A percentile compares a stretch with the other conserved stretches of the same genome.
Evolutionary conservation across 148 eudicot species (phyloP).

Genomic region (Rhododendron griersonianum): DNA sequence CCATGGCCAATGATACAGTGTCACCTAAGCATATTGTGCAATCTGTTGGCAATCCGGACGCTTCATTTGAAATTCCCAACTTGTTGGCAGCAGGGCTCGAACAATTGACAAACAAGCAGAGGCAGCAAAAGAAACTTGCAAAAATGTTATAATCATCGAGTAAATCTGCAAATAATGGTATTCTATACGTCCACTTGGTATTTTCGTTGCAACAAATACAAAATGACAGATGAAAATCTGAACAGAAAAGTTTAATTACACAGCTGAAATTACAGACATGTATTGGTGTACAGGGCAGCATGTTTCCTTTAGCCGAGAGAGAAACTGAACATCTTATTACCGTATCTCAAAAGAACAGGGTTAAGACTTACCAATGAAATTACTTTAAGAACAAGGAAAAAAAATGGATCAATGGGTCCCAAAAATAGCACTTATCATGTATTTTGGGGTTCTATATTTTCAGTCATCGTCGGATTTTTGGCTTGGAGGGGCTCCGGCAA

Average conservation of each 20-base stretch:
- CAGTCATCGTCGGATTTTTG: constrained; percentile 42
- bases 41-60: too few species aligned
- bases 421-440: constrained; percentile 12
- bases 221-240: neutral
- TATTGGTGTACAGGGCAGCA: neutral
- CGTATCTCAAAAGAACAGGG: constrained; percentile 21
- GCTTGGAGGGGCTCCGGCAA: constrained; percentile 67
- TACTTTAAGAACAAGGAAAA: neutral
- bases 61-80: neutral
- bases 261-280: constrained; percentile 4
- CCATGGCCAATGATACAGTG: too few species aligned
- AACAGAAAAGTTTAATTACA: neutral
- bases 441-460: constrained; percentile 9
- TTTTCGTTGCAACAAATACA: neutral
- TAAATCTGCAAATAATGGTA: neutral
- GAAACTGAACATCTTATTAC: constrained; percentile 13
- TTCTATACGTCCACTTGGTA: neutral
- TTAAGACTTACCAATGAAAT: constrained; percentile 13
- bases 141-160: neutral
- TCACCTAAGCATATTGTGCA: too few species aligned
- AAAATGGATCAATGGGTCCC: constrained; percentile 13
- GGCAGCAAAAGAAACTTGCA: neutral
- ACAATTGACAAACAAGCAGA: neutral
- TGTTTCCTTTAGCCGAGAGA: neutral
- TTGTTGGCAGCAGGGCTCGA: neutral